A percentile compares a stretch with the other conserved stretches of the same genome.
These are phyloP conservation scores for Iodosphaeria phyllophila DNA, from an alignment of 2,329 filamentous ascomycete species.

Conservation along the genomic window DNA sequence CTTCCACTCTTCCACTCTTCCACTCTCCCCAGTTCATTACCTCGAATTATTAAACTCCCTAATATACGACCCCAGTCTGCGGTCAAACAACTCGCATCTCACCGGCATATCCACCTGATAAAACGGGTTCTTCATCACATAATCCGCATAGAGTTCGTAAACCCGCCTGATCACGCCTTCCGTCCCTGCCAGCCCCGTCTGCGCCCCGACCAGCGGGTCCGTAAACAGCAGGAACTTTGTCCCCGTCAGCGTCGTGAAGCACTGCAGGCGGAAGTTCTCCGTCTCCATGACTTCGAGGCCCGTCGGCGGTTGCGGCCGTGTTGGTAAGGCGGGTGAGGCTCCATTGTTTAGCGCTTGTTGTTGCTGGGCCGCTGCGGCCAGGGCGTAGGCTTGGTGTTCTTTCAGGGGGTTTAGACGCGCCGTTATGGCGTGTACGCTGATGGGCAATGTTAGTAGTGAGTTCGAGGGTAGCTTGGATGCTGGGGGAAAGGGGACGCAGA, in stretches of 20 bases:
- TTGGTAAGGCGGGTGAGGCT: constrained; percentile 13
- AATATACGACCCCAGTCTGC: constrained; percentile 66
- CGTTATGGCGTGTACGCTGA: constrained; percentile 50
- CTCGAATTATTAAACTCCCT: constrained; percentile 46
- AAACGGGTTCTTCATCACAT: constrained; percentile 99
- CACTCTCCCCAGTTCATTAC: constrained; percentile 20
- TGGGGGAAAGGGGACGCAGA: constrained; percentile 12
- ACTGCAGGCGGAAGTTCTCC: constrained; percentile 86
- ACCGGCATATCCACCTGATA: constrained; percentile 97
- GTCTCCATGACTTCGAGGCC: constrained; percentile 88
- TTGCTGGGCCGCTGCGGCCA: constrained; percentile 4
- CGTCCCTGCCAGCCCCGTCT: constrained; percentile 68
- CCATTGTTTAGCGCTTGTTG: constrained; percentile 7
- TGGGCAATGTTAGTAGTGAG: constrained; percentile 4
- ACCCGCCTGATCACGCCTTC: constrained; percentile 69
- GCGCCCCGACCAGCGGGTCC: no score
- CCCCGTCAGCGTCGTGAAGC: constrained; percentile 86
- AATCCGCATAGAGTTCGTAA: constrained; percentile 91
- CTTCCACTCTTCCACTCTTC: no score
- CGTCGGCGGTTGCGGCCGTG: constrained; percentile 43
- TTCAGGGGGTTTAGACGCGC: constrained; percentile 40
- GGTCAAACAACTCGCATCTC: constrained; percentile 85
- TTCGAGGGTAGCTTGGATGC: constrained; percentile 4
- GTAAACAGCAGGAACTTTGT: constrained; percentile 94
- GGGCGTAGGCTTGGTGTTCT: constrained; percentile 8